Base-by-base conservation (phyloP, 2,329 filamentous ascomycete species). In the Beauveria scarabaeidicola region DNA sequence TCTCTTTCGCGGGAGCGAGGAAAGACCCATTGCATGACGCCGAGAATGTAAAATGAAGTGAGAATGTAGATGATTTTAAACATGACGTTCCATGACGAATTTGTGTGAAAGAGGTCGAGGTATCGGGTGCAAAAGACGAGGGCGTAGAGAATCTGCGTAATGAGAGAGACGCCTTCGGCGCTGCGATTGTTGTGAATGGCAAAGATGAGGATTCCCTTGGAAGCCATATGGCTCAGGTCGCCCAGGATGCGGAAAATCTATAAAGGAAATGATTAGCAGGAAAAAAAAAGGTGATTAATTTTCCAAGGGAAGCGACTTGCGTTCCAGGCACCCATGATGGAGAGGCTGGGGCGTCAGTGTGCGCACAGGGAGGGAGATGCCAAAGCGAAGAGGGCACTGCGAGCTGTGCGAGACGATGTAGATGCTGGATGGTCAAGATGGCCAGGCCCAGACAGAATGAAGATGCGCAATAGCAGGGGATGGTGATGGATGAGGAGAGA, bases 1-100 rank as follows among this genome's bases (percentile, higher is more conserved):
- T 97, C 93, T 57, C 86, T 81, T 75, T 97, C 93, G 46, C 92
- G 79, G n/a, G 92, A 96, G 38, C 93, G 84, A 11, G 92, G 88
- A 72, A 85, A 96, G 23, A 91, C 78, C 74, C 86, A 88, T 72
- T 91, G 88, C 91, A 97, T 97, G 63, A 96, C 74, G 60, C 82
- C 87, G 63, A 97, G 83, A 67, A 92, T 94, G 73, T 96, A 97
- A 63, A 92, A 81, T 1, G 89, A 93, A 5, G 89, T 90, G 3
- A 83, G 69, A 62, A 96, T 88, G 75, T 96, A 97, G 75, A 95
- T 90, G 63, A 94, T 80, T 79, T 97, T 97, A 73, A 97, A 88
- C 61, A 88, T 78, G 65, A 87, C 82, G 74, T 94, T 93, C 84
- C 89, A 94, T 61, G 67, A 64, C 27, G 72, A 75, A 10, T 68